These are phyloP conservation scores for Trypanosoma conorhini DNA, from an alignment of 208 protist species.

Conservation along the genomic window DNA sequence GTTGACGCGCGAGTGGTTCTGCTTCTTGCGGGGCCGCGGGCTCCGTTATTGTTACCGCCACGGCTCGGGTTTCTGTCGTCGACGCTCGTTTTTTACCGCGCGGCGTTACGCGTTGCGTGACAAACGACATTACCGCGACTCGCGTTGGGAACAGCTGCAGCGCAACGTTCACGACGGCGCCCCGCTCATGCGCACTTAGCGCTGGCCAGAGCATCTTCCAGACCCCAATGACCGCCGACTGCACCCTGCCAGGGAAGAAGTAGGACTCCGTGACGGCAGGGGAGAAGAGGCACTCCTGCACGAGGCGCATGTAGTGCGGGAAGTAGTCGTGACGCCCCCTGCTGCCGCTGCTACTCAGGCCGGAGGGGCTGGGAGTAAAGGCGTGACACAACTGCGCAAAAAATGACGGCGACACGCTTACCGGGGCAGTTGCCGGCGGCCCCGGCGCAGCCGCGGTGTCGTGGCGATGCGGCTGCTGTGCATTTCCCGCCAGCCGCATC, in stretches of 20 bases:
- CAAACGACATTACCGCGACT: conserved; percentile 34
- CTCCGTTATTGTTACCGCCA: conserved; percentile 3
- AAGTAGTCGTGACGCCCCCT: conserved; percentile 17
- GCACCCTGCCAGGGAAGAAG: conserved; percentile 69
- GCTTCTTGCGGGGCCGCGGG: neutral
- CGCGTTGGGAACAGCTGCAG: conserved; percentile 48
- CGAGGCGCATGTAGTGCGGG: conserved; percentile 9
- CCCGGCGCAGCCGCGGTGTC: neutral
- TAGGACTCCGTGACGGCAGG: conserved; percentile 38
- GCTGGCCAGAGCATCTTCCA: conserved; percentile 55
- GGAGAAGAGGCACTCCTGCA: conserved; percentile 14
- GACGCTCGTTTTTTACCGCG: neutral
- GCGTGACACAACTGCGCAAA: conserved; percentile 25
- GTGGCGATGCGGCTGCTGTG: neutral
- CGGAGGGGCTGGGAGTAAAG: neutral
- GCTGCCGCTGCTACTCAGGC: neutral
- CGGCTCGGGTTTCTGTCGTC: neutral
- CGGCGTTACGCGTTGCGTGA: conserved; percentile 25
- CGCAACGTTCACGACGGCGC: conserved; percentile 39
- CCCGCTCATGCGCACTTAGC: conserved; percentile 33
- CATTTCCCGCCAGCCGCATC: neutral
- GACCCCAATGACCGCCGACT: conserved; percentile 51
- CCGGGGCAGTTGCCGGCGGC: conserved; percentile 7
- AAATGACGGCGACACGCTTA: conserved; percentile 21
- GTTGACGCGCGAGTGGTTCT: neutral